phyloP scores from a whole-genome alignment of 2,329 filamentous ascomycete genomes.

The Trichoderma atrobrunneum region DNA sequence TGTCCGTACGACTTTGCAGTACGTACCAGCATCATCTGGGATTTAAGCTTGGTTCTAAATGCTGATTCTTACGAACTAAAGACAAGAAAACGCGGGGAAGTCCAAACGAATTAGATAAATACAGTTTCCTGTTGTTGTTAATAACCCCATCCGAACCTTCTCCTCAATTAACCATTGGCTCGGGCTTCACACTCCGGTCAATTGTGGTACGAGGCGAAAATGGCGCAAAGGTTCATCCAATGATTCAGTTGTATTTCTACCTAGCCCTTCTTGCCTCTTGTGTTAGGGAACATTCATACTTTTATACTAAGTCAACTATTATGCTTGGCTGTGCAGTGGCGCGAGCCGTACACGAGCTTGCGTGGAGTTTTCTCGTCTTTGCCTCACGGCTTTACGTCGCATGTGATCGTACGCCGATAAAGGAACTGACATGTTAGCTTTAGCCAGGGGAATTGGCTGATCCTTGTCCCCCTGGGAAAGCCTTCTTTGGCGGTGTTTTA shows the following conservation, averaged over 20 bases:
- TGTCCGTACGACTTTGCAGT: not conserved
- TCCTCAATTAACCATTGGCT: not conserved
- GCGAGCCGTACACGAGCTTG: not conserved
- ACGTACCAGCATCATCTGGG: not conserved
- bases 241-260: not conserved
- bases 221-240: not conserved
- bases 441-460: slow-evolving; percentile 2
- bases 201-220: not conserved
- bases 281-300: not conserved
- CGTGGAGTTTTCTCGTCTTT: not conserved
- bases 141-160: not conserved
- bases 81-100: not conserved
- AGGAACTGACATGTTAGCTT: not conserved
- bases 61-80: not conserved
- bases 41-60: not conserved
- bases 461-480: not conserved
- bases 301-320: not conserved
- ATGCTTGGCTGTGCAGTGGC: not conserved
- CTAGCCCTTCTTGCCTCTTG: not conserved
- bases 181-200: not conserved
- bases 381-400: not conserved
- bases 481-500: not conserved
- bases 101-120: not conserved
- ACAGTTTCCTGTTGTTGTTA: not conserved
- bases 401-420: not conserved